Conservation (phyloP, 371 early-diverging fungal species). For the Rhizopus arrhizus region DNA sequence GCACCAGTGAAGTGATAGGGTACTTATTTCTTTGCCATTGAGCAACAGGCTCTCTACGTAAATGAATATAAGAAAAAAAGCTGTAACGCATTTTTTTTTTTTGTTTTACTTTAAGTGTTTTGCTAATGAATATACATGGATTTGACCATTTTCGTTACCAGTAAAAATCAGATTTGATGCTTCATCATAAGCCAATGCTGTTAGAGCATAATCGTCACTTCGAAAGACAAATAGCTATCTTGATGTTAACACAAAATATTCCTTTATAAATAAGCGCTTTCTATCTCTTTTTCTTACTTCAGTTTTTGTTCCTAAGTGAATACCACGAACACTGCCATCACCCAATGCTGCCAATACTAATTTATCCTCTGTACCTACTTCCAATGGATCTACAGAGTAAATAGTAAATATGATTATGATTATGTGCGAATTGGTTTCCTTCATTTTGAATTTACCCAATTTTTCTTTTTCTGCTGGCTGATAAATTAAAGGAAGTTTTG, state of each 20-base stretch:
- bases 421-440: no score
- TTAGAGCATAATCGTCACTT: constrained; percentile 8
- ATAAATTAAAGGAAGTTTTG: constrained; percentile 28
- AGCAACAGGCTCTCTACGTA: constrained; percentile 12
- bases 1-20: constrained; percentile 29
- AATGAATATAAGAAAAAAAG: neutral
- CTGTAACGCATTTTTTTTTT: neutral
- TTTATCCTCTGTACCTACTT: constrained; percentile 56
- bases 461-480: constrained; percentile 17
- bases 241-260: neutral
- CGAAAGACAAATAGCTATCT: constrained; percentile 31
- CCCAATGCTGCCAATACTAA: constrained; percentile 50
- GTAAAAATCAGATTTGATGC: constrained; percentile 24
- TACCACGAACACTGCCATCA: constrained; percentile 48
- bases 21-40: constrained; percentile 38
- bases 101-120: constrained; percentile 8
- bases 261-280: no score
- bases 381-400: constrained; percentile 43
- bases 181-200: constrained; percentile 32
- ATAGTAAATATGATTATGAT: neutral
- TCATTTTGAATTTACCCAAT: constrained; percentile 25
- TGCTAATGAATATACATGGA: constrained; percentile 18
- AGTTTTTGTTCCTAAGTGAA: constrained; percentile 57
- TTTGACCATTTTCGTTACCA: constrained; percentile 32
- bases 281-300: constrained; percentile 43